Conservation (phyloP, 441 rosid species). For the Hura crepitans region DNA sequence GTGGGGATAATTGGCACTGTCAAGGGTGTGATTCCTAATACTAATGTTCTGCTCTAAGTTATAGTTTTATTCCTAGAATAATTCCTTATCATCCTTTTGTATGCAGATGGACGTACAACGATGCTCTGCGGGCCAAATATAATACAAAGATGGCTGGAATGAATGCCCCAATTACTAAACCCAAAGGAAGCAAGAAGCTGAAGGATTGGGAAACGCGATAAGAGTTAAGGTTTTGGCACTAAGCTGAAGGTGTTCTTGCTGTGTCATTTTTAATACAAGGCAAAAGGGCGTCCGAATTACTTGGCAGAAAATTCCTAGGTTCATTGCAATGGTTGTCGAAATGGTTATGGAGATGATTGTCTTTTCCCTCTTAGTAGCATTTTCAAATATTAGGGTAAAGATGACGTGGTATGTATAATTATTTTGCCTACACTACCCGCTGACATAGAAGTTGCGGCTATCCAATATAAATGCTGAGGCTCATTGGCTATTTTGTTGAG, state of each 20-base stretch:
- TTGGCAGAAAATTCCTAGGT: not conserved
- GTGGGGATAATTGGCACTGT: not conserved
- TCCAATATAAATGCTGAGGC: not conserved
- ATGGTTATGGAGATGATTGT: too few relatives aligned
- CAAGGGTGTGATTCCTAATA: not conserved
- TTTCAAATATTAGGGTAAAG: too few relatives aligned
- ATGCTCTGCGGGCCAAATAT: conserved; percentile 75
- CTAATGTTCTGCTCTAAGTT: not conserved
- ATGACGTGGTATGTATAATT: not conserved
- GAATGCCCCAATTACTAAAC: conserved; percentile 70
- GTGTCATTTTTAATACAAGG: not conserved
- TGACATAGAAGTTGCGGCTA: not conserved
- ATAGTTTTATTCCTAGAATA: not conserved
- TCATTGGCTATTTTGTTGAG: not conserved
- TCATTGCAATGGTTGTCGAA: not conserved
- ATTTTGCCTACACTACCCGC: not conserved
- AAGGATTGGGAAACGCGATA: conserved; percentile 64
- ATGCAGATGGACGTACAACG: conserved; percentile 80
- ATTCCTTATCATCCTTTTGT: conserved; percentile 7
- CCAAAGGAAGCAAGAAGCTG: conserved; percentile 90
- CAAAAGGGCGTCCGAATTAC: not conserved
- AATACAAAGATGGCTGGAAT: conserved; percentile 86
- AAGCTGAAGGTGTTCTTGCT: not conserved
- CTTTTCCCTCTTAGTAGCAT: not conserved
- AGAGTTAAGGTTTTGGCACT: not conserved